A percentile compares a stretch with the other conserved stretches of the same genome.
phyloP scores from a whole-genome alignment of 192 early-diverging fungal genomes.

The Coemansia sp. region DNA sequence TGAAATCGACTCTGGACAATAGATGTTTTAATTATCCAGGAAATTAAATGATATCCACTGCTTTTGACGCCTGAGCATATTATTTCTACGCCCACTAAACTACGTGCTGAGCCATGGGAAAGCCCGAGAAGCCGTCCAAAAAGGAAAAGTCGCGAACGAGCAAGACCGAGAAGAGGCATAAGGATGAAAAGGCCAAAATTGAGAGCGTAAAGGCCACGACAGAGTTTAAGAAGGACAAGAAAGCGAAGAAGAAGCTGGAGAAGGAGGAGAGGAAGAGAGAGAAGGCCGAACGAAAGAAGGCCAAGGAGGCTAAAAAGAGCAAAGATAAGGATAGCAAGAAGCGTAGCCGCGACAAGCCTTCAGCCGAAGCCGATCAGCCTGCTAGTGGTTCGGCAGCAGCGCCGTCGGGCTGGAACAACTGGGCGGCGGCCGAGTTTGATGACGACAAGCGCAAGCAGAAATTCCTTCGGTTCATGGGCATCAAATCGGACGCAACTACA shows the following conservation, averaged over 20 bases:
- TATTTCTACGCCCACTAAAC: too few relatives aligned
- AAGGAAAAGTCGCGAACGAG: constrained; percentile 3
- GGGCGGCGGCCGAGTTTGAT: constrained; percentile 36
- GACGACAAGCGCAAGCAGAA: constrained; percentile 42
- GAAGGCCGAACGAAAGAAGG: constrained; percentile 10
- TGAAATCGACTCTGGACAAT: not conserved
- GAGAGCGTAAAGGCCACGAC: not conserved
- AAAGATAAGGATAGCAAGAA: constrained; percentile 11
- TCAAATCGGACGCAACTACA: constrained; percentile 7
- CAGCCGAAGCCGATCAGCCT: not conserved
- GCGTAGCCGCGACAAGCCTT: not conserved
- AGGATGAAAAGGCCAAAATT: not conserved
- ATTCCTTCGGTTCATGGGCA: constrained; percentile 47
- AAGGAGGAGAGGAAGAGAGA: constrained; percentile 2
- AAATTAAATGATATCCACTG: too few relatives aligned
- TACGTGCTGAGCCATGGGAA: constrained; percentile 4
- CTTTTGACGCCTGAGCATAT: too few relatives aligned
- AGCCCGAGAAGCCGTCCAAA: not conserved
- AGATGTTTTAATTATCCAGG: not conserved
- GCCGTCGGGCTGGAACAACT: constrained; percentile 43
- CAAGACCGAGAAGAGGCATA: too few relatives aligned
- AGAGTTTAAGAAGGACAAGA: constrained; percentile 12
- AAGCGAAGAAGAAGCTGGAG: constrained; percentile 1
- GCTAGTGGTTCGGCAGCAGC: not conserved
- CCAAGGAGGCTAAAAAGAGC: constrained; percentile 5